These are phyloP conservation scores for Lenzites betulinus DNA, from an alignment of 768 basidiomycete genomes.

Conservation along the genomic window DNA sequence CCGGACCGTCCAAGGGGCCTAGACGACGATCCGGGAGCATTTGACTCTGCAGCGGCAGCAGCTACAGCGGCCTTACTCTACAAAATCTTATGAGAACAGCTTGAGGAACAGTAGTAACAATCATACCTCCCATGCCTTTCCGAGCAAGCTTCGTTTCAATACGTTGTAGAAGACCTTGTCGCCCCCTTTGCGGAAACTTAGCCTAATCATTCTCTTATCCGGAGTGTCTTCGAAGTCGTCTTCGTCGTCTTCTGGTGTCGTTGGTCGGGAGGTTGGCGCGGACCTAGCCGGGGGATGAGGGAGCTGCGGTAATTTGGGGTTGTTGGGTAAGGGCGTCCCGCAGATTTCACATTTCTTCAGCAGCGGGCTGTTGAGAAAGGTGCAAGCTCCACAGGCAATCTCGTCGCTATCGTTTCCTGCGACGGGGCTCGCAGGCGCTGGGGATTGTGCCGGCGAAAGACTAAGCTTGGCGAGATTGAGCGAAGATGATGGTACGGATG, in stretches of 20 bases:
- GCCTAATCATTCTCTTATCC: constrained; percentile 57
- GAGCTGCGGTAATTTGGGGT: constrained; percentile 23
- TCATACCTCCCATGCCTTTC: constrained; percentile 75
- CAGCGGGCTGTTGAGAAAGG: constrained; percentile 85
- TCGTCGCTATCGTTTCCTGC: constrained; percentile 26
- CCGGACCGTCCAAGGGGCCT: constrained; percentile 41
- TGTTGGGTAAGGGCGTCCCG: constrained; percentile 59
- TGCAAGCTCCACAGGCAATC: constrained; percentile 82
- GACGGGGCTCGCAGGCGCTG: constrained; percentile 20
- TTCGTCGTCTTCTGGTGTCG: constrained; percentile 42
- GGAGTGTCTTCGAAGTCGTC: constrained; percentile 38
- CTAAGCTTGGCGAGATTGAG: constrained; percentile 15
- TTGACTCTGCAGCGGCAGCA: constrained; percentile 5
- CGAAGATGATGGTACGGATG: constrained; percentile 45
- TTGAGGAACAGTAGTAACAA: neutral
- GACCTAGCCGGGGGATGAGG: constrained; percentile 47
- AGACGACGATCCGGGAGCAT: neutral
- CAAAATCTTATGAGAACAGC: neutral
- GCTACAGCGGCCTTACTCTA: constrained; percentile 35
- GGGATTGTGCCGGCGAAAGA: constrained; percentile 36
- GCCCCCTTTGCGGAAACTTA: constrained; percentile 92
- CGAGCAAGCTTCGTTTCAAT: constrained; percentile 68
- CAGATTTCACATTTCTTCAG: constrained; percentile 85
- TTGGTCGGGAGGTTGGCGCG: constrained; percentile 65
- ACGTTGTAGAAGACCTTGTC: constrained; percentile 80